Evolutionary conservation across 2,329 filamentous ascomycete genomes (phyloP), one percentile per base, ranked within the genome.

Genomic region (Diaporthe ilicicola): DNA sequence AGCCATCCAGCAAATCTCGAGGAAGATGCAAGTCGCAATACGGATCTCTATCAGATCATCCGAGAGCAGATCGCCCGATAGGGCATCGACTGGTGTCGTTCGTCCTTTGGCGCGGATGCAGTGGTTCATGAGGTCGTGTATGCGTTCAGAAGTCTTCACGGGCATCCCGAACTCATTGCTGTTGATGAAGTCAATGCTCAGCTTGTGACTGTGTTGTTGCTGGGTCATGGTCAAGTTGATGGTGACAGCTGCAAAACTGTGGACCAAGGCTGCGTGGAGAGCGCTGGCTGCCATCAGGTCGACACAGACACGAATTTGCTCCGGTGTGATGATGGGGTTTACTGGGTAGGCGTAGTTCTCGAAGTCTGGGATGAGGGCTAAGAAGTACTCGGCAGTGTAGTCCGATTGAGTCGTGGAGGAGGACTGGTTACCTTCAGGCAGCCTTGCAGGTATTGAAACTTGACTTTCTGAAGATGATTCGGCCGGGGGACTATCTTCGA

Each of bases 1-100:
- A 4, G 81, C 82, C 82, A 88, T 84, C 48, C 85, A 80, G 74
- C 82, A 85, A 71, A 87, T 88, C 74, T 88, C 84, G 44, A 88
- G 81, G 72, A 87, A 88, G 54, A 88, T 79, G 48, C 82, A 84
- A n/a, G 84, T 85, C 80, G 87, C 84, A 17, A 85, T 81, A 46
- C 83, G 54, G 17, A 48, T 50, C 29, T 64, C 44, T 7, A 50
- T 19, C 59, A 64, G 15, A 8, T 64, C 44, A 50, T 50, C 59
- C 17, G 44, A 50, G 8, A 50, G 19, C 4, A 2, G 8, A 24
- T 19, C 48, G n/a, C 50, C 44, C n/a, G 29, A 50, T 12, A 50
- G 27, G 17, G 59, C 44, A 24, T 64, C 59, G 13, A 46, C 12
- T 19, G 59, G 29, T n/a, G 29, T 64, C 4, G 44, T n/a, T 50